A percentile compares a stretch with the other conserved stretches of the same genome.
These are phyloP conservation scores for Neurospora terricola DNA, from an alignment of 495 filamentous ascomycete genomes.

Conservation along the genomic window DNA sequence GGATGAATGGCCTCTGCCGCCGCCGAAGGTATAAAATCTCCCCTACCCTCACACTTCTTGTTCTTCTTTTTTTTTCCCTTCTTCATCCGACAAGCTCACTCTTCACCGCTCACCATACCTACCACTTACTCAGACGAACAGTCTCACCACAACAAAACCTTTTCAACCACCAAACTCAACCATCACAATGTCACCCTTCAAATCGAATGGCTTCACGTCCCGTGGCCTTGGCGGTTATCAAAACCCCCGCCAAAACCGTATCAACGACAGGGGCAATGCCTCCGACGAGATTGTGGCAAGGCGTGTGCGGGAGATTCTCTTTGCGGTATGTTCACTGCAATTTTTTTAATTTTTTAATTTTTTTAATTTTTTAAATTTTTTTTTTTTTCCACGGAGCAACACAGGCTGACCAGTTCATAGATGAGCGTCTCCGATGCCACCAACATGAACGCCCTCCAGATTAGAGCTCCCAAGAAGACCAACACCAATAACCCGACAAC, in stretches of 20 bases:
- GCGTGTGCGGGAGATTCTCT: neutral
- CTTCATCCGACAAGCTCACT: neutral
- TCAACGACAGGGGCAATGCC: no score
- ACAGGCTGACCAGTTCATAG: neutral
- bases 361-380: no score
- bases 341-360: no score
- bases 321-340: neutral
- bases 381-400: neutral
- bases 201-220: neutral
- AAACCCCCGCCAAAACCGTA: no score
- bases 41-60: neutral
- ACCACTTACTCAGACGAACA: neutral
- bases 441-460: neutral
- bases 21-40: neutral
- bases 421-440: neutral
- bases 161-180: neutral
- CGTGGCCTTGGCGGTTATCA: neutral
- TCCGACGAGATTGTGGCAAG: neutral
- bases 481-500: neutral
- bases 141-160: neutral
- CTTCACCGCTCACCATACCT: neutral
- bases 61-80: neutral
- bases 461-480: neutral
- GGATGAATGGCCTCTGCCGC: neutral
- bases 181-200: neutral